Conservation (phyloP, 768 basidiomycete species). For the Zangia roseola region DNA sequence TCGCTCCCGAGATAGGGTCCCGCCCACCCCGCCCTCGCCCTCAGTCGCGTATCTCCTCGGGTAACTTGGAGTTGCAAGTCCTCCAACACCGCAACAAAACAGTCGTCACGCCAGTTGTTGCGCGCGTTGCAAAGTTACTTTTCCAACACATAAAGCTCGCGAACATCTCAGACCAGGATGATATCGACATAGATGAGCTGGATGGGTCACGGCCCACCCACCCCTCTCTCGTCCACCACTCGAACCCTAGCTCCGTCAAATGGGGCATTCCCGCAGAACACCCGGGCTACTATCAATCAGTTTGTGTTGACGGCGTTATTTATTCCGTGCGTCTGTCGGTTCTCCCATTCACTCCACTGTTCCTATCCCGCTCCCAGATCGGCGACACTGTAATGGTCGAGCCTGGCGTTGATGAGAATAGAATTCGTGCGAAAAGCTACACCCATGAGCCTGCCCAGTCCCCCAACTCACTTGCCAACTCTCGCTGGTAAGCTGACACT, state of each 20-base stretch:
- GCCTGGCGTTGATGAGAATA: slow-evolving; percentile 51
- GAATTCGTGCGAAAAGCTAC: slow-evolving; percentile 41
- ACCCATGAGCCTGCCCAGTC: slow-evolving; percentile 42
- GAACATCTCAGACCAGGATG: slow-evolving; percentile 30
- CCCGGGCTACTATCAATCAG: slow-evolving; percentile 41
- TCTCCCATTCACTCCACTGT: not conserved
- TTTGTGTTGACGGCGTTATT: slow-evolving; percentile 53
- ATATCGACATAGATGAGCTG: slow-evolving; percentile 21
- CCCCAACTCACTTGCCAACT: slow-evolving; percentile 54
- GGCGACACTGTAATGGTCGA: slow-evolving; percentile 66
- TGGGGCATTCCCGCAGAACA: slow-evolving; percentile 31
- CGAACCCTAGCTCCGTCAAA: slow-evolving; percentile 34
- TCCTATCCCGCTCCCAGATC: slow-evolving; percentile 38
- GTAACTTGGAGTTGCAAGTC: slow-evolving; percentile 29
- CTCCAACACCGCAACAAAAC: slow-evolving; percentile 38
- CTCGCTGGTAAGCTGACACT: slow-evolving; percentile 51
- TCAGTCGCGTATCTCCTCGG: slow-evolving; percentile 9
- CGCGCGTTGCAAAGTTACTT: slow-evolving; percentile 44
- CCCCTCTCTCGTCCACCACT: slow-evolving; percentile 21
- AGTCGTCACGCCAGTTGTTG: slow-evolving; percentile 47
- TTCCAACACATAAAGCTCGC: slow-evolving; percentile 46
- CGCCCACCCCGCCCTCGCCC: slow-evolving; percentile 17
- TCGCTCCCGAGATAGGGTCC: slow-evolving; percentile 11
- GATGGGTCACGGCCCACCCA: slow-evolving; percentile 11
- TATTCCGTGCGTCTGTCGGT: slow-evolving; percentile 46